Evolutionary conservation across 495 filamentous ascomycete genomes (phyloP), one percentile per base, ranked within the genome.

Genomic region (Aspergillus biplanus): DNA sequence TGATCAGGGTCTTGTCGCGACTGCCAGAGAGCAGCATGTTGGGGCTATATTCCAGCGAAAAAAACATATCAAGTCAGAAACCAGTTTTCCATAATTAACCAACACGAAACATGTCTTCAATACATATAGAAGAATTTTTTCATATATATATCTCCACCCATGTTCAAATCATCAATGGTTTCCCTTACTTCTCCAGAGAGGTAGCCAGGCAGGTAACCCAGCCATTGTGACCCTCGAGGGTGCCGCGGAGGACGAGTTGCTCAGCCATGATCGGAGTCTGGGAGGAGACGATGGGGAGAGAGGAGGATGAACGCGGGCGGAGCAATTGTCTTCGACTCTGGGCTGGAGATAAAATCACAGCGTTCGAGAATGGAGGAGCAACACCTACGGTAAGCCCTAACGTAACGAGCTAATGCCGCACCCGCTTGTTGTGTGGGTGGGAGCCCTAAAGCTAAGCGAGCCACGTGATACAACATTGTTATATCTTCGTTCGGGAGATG

Each of bases 1-100:
- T 94, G 84, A 99, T 99, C 77, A 99, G 85, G 71, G 91, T 92
- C 88, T 98, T 97, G 88, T 99, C 95, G 80, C 95, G 92, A 80
- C 87, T 91, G 71, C 86, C 93, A 63, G 95, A 99, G 68, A 99
- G 90, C 75, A 99, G 93, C 96, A 99, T 99, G 87, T 99, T 97
- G 74, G 96, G 96, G 90, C 91, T 93, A 78, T 73, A 80, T 74
- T 71, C 69, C 69, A 65, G 69, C 66, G 67, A 69, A 67, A 65
- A 56, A 61, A 55, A 68, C 50, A 62, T 34, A 71, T 67, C 33
- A 55, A 69, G 76, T 78, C 70, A 80, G 77, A 75, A 69, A 55
- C 65, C 63, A 66, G 44, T 58, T 64, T 47, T 68, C 68, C 67
- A 69, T 68, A 66, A 68, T 70, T 67, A 64, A 65, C 70, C 64